A percentile compares a stretch with the other conserved stretches of the same genome.
These are phyloP conservation scores for Exophiala phaeomuriformis DNA, from an alignment of 2,329 filamentous ascomycete species.

Conservation along the genomic window DNA sequence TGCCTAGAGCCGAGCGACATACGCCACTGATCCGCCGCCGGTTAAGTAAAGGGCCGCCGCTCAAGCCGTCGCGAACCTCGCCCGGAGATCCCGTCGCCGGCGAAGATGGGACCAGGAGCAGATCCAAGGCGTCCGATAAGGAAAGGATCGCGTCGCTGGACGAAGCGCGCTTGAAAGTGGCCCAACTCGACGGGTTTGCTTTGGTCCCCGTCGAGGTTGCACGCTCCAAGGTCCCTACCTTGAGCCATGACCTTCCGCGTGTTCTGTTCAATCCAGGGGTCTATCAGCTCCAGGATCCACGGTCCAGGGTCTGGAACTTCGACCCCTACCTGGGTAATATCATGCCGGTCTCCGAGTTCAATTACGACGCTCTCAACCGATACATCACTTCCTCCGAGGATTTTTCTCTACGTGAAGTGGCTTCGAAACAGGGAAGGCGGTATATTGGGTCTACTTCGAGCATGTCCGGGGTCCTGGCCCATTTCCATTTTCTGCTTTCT, in stretches of 20 bases:
- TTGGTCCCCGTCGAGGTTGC: slow-evolving; percentile 44
- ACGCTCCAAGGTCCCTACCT: slow-evolving; percentile 17
- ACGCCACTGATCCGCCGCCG: not conserved
- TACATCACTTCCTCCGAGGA: slow-evolving; percentile 94
- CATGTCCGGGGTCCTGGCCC: slow-evolving; percentile 79
- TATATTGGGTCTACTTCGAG: slow-evolving; percentile 95
- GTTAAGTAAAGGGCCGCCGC: not conserved
- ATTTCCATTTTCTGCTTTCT: slow-evolving; percentile 90
- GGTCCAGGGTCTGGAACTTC: slow-evolving; percentile 88
- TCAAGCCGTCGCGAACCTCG: not conserved
- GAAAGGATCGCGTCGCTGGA: slow-evolving; percentile 3
- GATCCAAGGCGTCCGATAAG: not conserved
- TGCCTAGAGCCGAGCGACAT: not conserved
- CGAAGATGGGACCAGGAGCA: not conserved
- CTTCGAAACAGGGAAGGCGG: slow-evolving; percentile 60
- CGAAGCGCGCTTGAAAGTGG: slow-evolving; percentile 7
- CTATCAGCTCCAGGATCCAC: slow-evolving; percentile 81
- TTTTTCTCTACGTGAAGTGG: slow-evolving; percentile 59
- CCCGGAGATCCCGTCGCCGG: not conserved
- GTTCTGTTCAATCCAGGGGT: slow-evolving; percentile 95
- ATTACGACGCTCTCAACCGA: slow-evolving; percentile 75
- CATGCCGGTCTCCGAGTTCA: slow-evolving; percentile 88
- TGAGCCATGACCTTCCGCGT: slow-evolving; percentile 58
- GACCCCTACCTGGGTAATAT: slow-evolving; percentile 89
- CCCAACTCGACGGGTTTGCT: slow-evolving; percentile 33